Conservation (phyloP, 768 basidiomycete species). For the Kwoniella sp. region DNA sequence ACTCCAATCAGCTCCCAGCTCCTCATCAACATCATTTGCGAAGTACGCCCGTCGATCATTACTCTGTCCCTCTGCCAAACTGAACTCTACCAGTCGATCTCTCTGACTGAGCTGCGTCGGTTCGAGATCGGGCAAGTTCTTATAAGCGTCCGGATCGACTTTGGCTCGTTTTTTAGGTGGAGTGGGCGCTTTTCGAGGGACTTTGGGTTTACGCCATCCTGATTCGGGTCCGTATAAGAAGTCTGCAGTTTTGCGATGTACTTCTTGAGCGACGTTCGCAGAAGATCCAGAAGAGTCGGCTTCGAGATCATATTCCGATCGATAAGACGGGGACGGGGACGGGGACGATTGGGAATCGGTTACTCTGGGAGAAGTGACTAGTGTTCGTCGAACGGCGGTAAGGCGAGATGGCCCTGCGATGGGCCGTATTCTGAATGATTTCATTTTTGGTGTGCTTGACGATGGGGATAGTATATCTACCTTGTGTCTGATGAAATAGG, state of each 20-base stretch:
- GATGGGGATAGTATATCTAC: not conserved
- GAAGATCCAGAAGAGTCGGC: not conserved
- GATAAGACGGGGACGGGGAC: not conserved
- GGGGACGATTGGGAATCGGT: not conserved
- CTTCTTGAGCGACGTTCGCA: not conserved
- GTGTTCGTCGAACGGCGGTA: not conserved
- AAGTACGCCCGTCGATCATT: constrained; percentile 33
- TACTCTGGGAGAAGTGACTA: constrained; percentile 1
- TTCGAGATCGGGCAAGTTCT: constrained; percentile 15
- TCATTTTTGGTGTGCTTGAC: not conserved
- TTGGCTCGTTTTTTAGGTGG: constrained; percentile 16
- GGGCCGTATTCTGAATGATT: not conserved
- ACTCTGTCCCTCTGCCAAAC: constrained; percentile 21
- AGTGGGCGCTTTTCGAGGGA: constrained; percentile 15
- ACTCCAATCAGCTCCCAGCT: constrained; percentile 17
- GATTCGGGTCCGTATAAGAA: constrained; percentile 16
- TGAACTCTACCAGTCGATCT: constrained; percentile 26
- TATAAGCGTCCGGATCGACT: constrained; percentile 16
- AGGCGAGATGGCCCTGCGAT: not conserved
- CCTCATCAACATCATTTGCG: constrained; percentile 24
- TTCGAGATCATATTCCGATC: not conserved
- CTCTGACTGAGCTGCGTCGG: constrained; percentile 11
- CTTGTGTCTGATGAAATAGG: not conserved
- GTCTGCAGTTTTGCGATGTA: constrained; percentile 10
- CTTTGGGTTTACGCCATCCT: constrained; percentile 18